A percentile compares a stretch with the other conserved stretches of the same genome.
These are phyloP conservation scores for Mycothermus thermophilus DNA, from an alignment of 495 filamentous ascomycete species.

Conservation along the genomic window DNA sequence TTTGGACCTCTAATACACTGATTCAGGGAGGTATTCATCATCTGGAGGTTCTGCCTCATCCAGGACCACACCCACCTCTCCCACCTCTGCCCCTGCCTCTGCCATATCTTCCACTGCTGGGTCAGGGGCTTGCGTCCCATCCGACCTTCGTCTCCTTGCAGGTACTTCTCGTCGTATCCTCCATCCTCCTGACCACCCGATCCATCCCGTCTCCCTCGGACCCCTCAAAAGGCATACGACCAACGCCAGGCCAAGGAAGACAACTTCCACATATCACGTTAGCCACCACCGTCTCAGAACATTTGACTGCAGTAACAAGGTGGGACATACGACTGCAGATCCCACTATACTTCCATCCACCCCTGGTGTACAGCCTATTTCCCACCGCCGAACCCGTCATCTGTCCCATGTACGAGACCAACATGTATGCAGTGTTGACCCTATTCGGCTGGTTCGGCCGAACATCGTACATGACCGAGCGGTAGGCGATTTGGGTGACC, in stretches of 20 bases:
- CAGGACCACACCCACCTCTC: too few relatives aligned
- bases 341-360: slow-evolving; percentile 57
- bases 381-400: slow-evolving; percentile 62
- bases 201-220: slow-evolving; percentile 56
- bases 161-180: slow-evolving; percentile 28
- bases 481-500: slow-evolving; percentile 61
- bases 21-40: too few relatives aligned
- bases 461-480: slow-evolving; percentile 55
- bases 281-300: background rate
- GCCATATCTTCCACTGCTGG: too few relatives aligned
- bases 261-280: too few relatives aligned
- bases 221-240: slow-evolving; percentile 44
- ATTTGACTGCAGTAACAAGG: background rate
- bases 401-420: slow-evolving; percentile 60
- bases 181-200: slow-evolving; percentile 66
- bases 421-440: slow-evolving; percentile 76
- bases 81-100: too few relatives aligned
- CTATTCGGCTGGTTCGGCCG: slow-evolving; percentile 60
- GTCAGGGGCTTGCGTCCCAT: too few relatives aligned
- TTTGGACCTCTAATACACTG: too few relatives aligned
- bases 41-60: too few relatives aligned
- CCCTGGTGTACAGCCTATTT: slow-evolving; percentile 51
- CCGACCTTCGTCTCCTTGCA: too few relatives aligned
- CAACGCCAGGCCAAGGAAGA: slow-evolving; percentile 47
- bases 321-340: slow-evolving; percentile 38